Percentiles rank a stretch among this genome's conserved stretches.
These are phyloP conservation scores for Fusarium sp. DNA, from an alignment of 2,329 filamentous ascomycete genomes.

Conservation along the genomic window DNA sequence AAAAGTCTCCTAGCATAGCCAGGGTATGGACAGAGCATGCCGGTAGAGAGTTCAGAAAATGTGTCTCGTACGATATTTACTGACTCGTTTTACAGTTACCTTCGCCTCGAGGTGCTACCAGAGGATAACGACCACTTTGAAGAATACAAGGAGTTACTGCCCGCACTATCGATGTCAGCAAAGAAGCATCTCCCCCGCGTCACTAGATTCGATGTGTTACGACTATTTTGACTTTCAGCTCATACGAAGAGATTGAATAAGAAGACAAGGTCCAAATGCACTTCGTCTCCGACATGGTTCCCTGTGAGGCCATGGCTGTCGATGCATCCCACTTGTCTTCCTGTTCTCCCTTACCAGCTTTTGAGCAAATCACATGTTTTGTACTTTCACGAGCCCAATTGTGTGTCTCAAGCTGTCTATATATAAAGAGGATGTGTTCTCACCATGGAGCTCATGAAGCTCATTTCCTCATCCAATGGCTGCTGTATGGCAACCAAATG, in stretches of 20 bases:
- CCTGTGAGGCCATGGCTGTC: rapidly evolving
- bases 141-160: no score
- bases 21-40: no score
- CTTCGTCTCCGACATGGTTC: rapidly evolving
- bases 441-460: neutral
- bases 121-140: rapidly evolving
- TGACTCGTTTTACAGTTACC: no score
- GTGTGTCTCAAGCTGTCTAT: neutral
- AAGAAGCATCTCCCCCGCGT: no score
- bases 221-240: no score
- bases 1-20: no score
- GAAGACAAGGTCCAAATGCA: neutral
- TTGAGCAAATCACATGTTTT: neutral
- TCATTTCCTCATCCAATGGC: neutral
- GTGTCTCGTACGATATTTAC: no score
- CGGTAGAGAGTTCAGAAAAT: no score
- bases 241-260: neutral
- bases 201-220: neutral
- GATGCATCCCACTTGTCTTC: neutral
- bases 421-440: neutral
- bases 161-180: no score
- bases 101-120: no score
- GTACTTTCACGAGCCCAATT: rapidly evolving
- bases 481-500: neutral
- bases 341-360: neutral